These are phyloP conservation scores for Vitis hybrid DNA, from an alignment of 177 flowering plant species.

Conservation along the genomic window DNA sequence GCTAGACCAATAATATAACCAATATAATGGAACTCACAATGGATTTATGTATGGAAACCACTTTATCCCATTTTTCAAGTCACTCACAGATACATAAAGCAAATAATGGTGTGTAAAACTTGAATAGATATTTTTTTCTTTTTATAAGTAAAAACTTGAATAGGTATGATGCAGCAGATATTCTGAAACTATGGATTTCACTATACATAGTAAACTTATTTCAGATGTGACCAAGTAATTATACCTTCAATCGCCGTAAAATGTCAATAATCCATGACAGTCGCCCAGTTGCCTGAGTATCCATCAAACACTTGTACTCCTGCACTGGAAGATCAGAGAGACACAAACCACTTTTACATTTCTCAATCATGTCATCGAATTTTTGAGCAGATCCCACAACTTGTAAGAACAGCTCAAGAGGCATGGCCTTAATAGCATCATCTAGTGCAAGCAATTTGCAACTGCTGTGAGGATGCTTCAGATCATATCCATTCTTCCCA, in stretches of 20 bases:
- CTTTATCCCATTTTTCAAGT: too few relatives aligned
- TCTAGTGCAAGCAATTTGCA: constrained; percentile 59
- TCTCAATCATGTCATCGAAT: constrained; percentile 63
- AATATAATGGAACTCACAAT: too few relatives aligned
- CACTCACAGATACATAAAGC: too few relatives aligned
- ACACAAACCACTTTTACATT: constrained; percentile 61
- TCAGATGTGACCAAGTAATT: not conserved
- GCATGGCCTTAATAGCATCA: constrained; percentile 73
- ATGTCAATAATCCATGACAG: constrained; percentile 72
- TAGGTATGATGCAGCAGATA: not conserved
- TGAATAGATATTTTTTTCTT: not conserved
- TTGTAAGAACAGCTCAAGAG: constrained; percentile 86
- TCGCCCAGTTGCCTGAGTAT: constrained; percentile 68
- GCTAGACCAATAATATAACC: too few relatives aligned
- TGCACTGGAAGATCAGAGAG: constrained; percentile 72
- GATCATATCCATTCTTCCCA: constrained; percentile 33
- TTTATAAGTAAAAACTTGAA: not conserved
- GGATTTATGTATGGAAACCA: too few relatives aligned
- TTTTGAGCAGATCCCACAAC: constrained; percentile 68
- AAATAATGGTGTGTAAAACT: not conserved
- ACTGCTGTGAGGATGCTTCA: constrained; percentile 55
- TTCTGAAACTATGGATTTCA: not conserved
- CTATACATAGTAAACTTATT: not conserved
- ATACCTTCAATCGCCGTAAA: constrained; percentile 78
- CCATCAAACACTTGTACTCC: constrained; percentile 67